Conservation (phyloP, 352 stramenopile genomes). For the Pythium grandisporangium region DNA sequence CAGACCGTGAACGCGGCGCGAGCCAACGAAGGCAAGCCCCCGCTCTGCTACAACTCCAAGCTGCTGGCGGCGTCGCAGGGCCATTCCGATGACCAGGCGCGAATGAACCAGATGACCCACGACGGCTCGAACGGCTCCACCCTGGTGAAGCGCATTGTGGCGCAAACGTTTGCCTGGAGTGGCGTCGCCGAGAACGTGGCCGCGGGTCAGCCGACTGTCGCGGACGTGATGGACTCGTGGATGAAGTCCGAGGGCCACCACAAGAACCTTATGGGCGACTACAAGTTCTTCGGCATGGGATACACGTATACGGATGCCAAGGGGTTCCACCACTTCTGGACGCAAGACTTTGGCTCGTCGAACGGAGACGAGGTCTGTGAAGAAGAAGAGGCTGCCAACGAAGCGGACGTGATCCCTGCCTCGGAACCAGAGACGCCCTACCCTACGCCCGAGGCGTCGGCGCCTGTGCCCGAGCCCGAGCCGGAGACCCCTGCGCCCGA, state of each 20-base stretch:
- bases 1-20: constrained; percentile 46
- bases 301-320: constrained; percentile 17
- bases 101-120: constrained; percentile 22
- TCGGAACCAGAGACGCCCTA: background rate
- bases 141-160: constrained; percentile 11
- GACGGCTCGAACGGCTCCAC: constrained; percentile 14
- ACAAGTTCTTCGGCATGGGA: constrained; percentile 30
- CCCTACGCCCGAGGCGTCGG: background rate
- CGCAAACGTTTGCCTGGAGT: constrained; percentile 15
- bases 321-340: constrained; percentile 39
- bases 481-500: no score
- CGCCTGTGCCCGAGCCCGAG: background rate
- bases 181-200: constrained; percentile 43
- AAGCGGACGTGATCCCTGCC: no score
- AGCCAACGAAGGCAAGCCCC: constrained; percentile 19
- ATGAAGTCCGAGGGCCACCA: constrained; percentile 14
- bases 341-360: constrained; percentile 41
- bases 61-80: constrained; percentile 17
- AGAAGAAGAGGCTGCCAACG: background rate
- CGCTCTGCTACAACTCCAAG: constrained; percentile 31
- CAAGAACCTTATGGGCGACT: constrained; percentile 30
- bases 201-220: constrained; percentile 26
- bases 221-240: constrained; percentile 10
- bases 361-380: background rate
- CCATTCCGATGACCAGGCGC: constrained; percentile 22